Base-by-base conservation (phyloP, 169 alveolate species). In the Plasmodium gallinaceum region DNA sequence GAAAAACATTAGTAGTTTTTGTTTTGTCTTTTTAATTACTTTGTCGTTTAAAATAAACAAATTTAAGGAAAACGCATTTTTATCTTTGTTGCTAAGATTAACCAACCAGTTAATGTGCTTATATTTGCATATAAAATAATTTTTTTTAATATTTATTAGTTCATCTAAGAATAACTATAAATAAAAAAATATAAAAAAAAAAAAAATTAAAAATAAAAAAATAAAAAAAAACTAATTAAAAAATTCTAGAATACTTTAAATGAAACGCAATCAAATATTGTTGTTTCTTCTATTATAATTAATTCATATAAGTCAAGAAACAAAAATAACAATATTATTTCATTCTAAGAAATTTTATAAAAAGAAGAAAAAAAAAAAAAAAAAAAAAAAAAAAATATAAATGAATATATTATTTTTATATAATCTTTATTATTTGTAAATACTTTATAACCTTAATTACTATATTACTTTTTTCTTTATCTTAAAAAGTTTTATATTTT, bases 11-110 rank as follows among this genome's bases (percentile, higher is more conserved):
- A 32, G 6, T 32, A 32, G 39, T 32, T 32, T 32, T 32, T 32
- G 4, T 32, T 32, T 51, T 48, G 12, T 51, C 16, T 52, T 52
- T 52, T 52, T 8, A 20, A 52, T 24, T 52, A 76, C 89, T 72
- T 80, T 80, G 24, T 80, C 90, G 52, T 68, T 80, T 46, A 80
- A 68, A 66, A 80, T 54, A 58, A 80, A 80, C 48, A 80, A 24
- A 61, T 80, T 80, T 37, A 80, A n/a, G 16, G 90, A 66, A 80
- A 66, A 80, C 12, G 90, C 90, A 60, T 80, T 80, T 24, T 80
- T 80, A 7, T 80, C 90, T 18, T 51, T 22, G 8, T 80, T 54
- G 9, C 61, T 20, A 26, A 80, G 51, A 39, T 61, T 80, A 16
- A 54, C 10, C 46, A 80, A 48, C 90, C 90, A 80, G 45, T 80